Evolutionary conservation across 164 flowering plant genomes (phyloP).

Genomic region (Annona cherimola): DNA sequence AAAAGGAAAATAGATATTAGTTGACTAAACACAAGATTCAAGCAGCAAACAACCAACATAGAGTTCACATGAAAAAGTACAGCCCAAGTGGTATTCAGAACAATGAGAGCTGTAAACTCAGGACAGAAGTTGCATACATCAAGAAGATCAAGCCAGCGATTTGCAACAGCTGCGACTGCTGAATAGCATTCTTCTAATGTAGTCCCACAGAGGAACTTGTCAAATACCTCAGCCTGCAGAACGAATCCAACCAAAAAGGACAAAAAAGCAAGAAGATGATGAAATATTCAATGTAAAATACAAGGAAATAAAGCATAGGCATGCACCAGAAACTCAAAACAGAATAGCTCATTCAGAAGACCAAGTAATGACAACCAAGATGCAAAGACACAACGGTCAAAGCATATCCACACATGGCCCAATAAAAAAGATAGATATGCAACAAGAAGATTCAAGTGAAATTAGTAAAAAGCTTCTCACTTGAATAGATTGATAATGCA

Average conservation of each 20-base stretch:
- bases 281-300: too few relatives aligned
- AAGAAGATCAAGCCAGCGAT: conserved; percentile 98
- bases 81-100: not conserved
- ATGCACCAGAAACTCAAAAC: too few relatives aligned
- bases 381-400: too few relatives aligned
- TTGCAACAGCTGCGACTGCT: conserved; percentile 91
- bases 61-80: not conserved
- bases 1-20: not conserved
- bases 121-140: conserved; percentile 57
- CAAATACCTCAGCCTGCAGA: conserved; percentile 93
- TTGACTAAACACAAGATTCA: not conserved
- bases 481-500: too few relatives aligned
- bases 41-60: not conserved
- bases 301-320: too few relatives aligned
- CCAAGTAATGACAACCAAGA: too few relatives aligned
- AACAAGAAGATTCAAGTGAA: not conserved
- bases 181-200: conserved; percentile 93
- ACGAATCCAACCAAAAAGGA: too few relatives aligned
- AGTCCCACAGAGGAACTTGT: conserved; percentile 88
- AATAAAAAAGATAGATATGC: not conserved
- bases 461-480: not conserved
- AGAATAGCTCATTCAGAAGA: too few relatives aligned
- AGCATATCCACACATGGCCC: too few relatives aligned
- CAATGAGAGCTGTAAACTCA: not conserved
- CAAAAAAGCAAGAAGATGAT: too few relatives aligned